Base-by-base conservation (phyloP, 179 eudicot genomes). In the Spinacia oleracea region DNA sequence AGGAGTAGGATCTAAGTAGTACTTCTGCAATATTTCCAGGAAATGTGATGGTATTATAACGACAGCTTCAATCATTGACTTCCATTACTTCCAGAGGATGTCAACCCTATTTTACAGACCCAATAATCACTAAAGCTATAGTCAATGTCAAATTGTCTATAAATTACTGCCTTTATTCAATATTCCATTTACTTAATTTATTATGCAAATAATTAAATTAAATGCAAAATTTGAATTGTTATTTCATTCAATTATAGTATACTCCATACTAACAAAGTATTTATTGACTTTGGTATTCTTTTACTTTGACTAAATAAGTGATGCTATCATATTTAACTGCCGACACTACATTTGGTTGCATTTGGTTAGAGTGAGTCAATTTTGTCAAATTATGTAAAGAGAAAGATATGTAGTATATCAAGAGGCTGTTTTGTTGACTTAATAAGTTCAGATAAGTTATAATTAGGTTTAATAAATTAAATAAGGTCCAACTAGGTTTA, bases 31-130 rank as follows among this genome's bases (percentile, higher is more conserved):
- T 42, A 23, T 40, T 69, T 43, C 72, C 72, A 42, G 53, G 51
- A 69, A 69, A 42, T 67, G 45, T 67, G 25, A 67, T 35, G 48
- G 27, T 35, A 67, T 35, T n/a, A 21, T 73, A 21, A 11, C 27
- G 55, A 35, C 65, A 50, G n/a, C 34, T 68, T 27, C 67, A 77
- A 69, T 77, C 55, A 70, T 78, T 78, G 75, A 69, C 58, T 40
- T 55, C 43, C 43, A 70, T 55, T 55, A 11, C 50, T 51, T 56
- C 43, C 43, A 29, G 55, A 29, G 27, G 35, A 43, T 20, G 71
- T 27, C 59, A 63, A 75, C 43, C 6, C 23, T 53, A 48, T 20
- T 53, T 25, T 59, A 29, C 66, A 60, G 66, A 9, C 1, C 14
- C 32, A 25, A 60, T 4, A 27, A 27, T 25, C 7, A 60, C 64